Evolutionary conservation across 345 rosid species (phyloP).

Genomic region (Ceriops tagal): DNA sequence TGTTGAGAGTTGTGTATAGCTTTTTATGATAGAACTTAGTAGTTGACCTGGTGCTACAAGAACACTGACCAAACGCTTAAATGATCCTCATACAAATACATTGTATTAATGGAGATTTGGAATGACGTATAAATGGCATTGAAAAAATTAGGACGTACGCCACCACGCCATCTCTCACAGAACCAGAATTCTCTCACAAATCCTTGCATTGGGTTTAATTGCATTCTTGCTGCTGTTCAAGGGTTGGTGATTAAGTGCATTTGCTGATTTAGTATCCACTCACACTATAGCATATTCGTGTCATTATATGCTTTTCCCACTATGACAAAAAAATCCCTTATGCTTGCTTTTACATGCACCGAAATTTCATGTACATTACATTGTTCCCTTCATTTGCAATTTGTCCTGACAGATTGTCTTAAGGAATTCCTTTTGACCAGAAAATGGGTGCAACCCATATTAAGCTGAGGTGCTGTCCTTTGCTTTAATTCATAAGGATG

Average conservation of each 20-base stretch:
- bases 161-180: too few relatives aligned
- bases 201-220: too few relatives aligned
- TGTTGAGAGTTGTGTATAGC: neutral
- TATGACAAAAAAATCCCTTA: neutral
- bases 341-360: neutral
- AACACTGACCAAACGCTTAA: too few relatives aligned
- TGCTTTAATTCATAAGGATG: conserved; percentile 32
- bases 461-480: conserved; percentile 32
- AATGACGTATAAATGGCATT: too few relatives aligned
- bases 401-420: conserved; percentile 22
- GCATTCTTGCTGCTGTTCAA: neutral
- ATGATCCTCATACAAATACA: too few relatives aligned
- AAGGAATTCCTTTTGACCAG: conserved; percentile 28
- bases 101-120: too few relatives aligned
- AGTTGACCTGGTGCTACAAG: too few relatives aligned
- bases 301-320: conserved; percentile 8
- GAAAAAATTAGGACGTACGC: too few relatives aligned
- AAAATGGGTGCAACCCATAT: conserved; percentile 24
- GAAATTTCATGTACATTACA: neutral
- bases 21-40: too few relatives aligned
- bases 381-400: conserved; percentile 15
- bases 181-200: too few relatives aligned
- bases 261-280: neutral
- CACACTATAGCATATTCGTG: neutral
- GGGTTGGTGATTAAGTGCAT: neutral